Evolutionary conservation across 352 stramenopile genomes (phyloP), one percentile per base, ranked within the genome.

Genomic region (Pseudoperonospora humuli): DNA sequence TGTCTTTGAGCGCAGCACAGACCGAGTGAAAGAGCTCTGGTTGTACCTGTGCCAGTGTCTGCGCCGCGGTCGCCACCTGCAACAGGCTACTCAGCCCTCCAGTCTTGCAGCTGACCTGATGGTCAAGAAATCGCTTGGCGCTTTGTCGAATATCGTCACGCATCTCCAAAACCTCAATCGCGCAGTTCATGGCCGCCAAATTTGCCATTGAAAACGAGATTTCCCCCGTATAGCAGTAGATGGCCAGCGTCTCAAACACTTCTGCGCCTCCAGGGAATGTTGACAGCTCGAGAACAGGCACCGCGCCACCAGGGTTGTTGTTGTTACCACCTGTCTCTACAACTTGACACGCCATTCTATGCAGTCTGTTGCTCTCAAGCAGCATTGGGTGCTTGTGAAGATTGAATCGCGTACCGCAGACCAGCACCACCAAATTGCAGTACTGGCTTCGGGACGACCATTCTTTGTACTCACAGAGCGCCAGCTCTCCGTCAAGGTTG

Each of bases 311-410:
- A 14, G 49, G 41, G 32, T 39, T 35, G 24, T 29, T 45, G 39
- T 17, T 45, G 20, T 32, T 35, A 3, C 37, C 36, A 2, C 45
- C 40, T 6, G 43, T 45, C 10, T 66, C 39, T 24, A 65, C 10
- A n/a, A 34, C 41, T 23, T 67, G 54, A 7, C 59, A 52, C 28
- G 64, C 54, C 54, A 69, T 70, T 13, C 54, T 45, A 45, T 70
- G 60, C 42, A 87, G 55, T 21, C 63, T 56, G 25, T 35, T 45
- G 36, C 62, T 74, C 45, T 81, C 68, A 3, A 84, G 34, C 15
- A 87, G 56, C 66, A 84, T 71, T 18, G 73, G 72, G 37, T 74
- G 60, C 33, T 81, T 83, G 59, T 87, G 75, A 45, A 85, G 39
- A 52, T 85, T 84, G 59, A 87, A 87, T 49, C 84, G 70, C 8